Evolutionary conservation across 2,329 filamentous ascomycete genomes (phyloP), one percentile per base, ranked within the genome.

Genomic region (Cadophora sp.): DNA sequence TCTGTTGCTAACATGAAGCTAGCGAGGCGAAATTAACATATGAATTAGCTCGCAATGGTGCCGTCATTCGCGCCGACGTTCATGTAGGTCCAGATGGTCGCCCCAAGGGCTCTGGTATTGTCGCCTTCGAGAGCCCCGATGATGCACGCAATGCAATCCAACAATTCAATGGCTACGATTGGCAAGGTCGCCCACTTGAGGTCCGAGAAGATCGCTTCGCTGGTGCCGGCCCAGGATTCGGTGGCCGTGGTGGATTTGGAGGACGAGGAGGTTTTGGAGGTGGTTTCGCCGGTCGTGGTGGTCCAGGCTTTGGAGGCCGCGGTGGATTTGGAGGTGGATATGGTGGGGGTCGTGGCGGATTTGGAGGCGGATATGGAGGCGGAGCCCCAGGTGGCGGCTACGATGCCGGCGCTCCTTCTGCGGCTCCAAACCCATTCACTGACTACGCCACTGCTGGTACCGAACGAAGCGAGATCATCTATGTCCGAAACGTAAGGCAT

Each of bases 121-220:
- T 99, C 70, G 94, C 96, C 51, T 99, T 97, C 79, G 96, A 99
- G 80, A 95, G 90, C 67, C 89, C 94, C 1, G 94, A 98, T 68
- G 96, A 99, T 81, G 95, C 96, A 51, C 93, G 94, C 73, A 97
- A 94, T 77, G 96, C 96, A 26, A 99, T 99, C 73, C 90, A 94
- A 77, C 94, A 97, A 75, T 99, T 98, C 85, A 97, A 98, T 79
- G 96, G 96, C 68, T 98, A 97, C 79, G 96, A 99, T 72, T 99
- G 96, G 96, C 95, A 98, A 80, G 96, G 96, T 12, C 92, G 96
- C 68, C 84, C 90, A 63, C 88, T 99, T 62, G 96, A 99, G 80
- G 96, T 99, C 71, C 94, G 96, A 71, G 95, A 98, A 81, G 96
- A 99, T 78, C 92, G 96, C 67, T 99, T 94, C 79, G 96, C 96